Evolutionary conservation across 345 rosid genomes (phyloP).

Genomic region (Linum tenue): DNA sequence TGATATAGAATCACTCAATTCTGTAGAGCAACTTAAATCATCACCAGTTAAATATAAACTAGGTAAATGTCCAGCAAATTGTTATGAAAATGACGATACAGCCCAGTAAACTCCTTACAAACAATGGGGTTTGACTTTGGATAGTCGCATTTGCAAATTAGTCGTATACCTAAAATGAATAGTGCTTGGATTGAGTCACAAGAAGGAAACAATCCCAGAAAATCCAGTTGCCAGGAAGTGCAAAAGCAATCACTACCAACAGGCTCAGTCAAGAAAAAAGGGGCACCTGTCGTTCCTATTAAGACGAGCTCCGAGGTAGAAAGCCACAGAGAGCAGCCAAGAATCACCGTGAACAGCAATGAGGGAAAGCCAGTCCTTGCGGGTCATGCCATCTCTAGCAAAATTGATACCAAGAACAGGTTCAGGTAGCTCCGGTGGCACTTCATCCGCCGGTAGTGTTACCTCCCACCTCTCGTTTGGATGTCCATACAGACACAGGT

Average conservation of each 20-base stretch:
- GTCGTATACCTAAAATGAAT: neutral
- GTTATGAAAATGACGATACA: no score
- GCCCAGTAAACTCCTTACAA: no score
- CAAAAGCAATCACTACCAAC: neutral
- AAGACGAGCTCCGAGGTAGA: constrained; percentile 5
- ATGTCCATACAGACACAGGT: constrained; percentile 1
- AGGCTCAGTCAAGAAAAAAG: neutral
- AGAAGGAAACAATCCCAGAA: neutral
- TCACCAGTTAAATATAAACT: no score
- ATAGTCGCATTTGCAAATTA: no score
- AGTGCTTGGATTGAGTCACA: no score
- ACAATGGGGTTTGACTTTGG: no score
- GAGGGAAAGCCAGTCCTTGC: constrained; percentile 4
- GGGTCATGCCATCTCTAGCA: constrained; percentile 5
- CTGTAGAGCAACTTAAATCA: no score
- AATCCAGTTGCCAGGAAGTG: neutral
- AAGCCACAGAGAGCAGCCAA: constrained; percentile 6
- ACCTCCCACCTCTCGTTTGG: constrained; percentile 2
- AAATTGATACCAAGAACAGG: constrained; percentile 1
- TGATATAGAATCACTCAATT: no score
- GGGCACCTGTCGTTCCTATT: neutral
- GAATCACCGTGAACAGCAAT: constrained; percentile 2
- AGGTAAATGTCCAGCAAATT: no score
- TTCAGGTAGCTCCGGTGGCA: constrained; percentile 6
- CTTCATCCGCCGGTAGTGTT: constrained; percentile 6